Evolutionary conservation across 768 basidiomycete genomes (phyloP), one percentile per base, ranked within the genome.

Genomic region (Phaffia australis): DNA sequence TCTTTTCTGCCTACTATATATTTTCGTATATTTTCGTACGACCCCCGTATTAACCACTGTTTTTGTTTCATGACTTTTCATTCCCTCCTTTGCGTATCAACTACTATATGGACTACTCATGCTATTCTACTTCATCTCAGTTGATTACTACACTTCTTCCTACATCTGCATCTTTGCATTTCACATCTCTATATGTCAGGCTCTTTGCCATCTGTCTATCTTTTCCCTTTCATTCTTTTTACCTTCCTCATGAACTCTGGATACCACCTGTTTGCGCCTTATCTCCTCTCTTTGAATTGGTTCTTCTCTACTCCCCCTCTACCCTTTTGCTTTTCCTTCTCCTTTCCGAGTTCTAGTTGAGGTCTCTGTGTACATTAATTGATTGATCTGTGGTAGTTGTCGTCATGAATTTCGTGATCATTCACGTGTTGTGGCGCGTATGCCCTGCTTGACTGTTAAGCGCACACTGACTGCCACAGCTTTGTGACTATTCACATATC

Each of bases 101-200:
- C n/a, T 19, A 19, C 30, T 16, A n/a, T 42, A 21, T 42, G 25
- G 11, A 42, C 35, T 42, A 42, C 32, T 27, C 11, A 19, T 16
- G 15, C 57, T 59, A 30, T 35, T 59, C 29, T 5, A 30, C n/a
- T 32, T 16, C 11, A 35, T 59, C 32, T 42, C 27, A 11, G 16
- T 32, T 59, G 19, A 21, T 59, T 25, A 30, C 23, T 25, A 15
- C 27, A 3, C 30, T 29, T 8, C 19, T 23, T 14, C 11, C 30
- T 47, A 16, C 27, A 11, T 30, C 52, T 49, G 47, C 54, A 47
- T 15, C 32, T 32, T 46, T 47, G 49, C 19, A 23, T 30, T 29
- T 58, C 54, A 48, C 56, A 51, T 23, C 35, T 50, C 18, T 30
- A 54, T n/a, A 46, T 27, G 48, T 59, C 30, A n/a, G 49, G 56